Percentiles rank a stretch among this genome's conserved stretches.
These are phyloP conservation scores for Colletotrichum tropicale DNA, from an alignment of 2,329 filamentous ascomycete genomes.

Conservation along the genomic window DNA sequence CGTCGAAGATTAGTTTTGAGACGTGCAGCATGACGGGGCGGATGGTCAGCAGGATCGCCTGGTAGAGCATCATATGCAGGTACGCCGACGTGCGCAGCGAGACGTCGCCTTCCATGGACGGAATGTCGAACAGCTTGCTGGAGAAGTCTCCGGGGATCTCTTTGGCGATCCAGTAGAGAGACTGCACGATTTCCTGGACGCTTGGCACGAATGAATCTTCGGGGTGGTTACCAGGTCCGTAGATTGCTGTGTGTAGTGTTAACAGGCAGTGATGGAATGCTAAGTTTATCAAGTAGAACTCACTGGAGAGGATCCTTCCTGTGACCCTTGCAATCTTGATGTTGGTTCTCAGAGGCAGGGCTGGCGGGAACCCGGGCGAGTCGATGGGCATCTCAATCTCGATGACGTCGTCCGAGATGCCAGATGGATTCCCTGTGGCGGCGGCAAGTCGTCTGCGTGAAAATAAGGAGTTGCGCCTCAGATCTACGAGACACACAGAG, in stretches of 20 bases:
- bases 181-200: slow-evolving; percentile 33
- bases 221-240: slow-evolving; percentile 31
- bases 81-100: slow-evolving; percentile 33
- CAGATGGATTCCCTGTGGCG: slow-evolving; percentile 7
- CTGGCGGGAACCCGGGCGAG: background rate
- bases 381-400: slow-evolving; percentile 8
- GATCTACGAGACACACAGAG: no score
- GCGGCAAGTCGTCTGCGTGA: slow-evolving; percentile 14
- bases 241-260: slow-evolving; percentile 27
- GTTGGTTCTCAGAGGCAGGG: background rate
- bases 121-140: slow-evolving; percentile 23
- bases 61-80: slow-evolving; percentile 35
- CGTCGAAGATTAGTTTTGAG: slow-evolving; percentile 12
- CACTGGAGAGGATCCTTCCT: slow-evolving; percentile 2
- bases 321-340: slow-evolving; percentile 15
- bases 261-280: slow-evolving; percentile 10
- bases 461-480: no score
- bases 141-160: slow-evolving; percentile 23
- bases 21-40: slow-evolving; percentile 16
- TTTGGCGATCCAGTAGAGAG: slow-evolving; percentile 24
- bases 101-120: slow-evolving; percentile 22
- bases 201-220: slow-evolving; percentile 33
- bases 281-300: fast-evolving
- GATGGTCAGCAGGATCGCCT: slow-evolving; percentile 26
- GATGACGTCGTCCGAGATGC: slow-evolving; percentile 8